phyloP scores from a whole-genome alignment of 306 rosid species.

The Benincasa hispida region DNA sequence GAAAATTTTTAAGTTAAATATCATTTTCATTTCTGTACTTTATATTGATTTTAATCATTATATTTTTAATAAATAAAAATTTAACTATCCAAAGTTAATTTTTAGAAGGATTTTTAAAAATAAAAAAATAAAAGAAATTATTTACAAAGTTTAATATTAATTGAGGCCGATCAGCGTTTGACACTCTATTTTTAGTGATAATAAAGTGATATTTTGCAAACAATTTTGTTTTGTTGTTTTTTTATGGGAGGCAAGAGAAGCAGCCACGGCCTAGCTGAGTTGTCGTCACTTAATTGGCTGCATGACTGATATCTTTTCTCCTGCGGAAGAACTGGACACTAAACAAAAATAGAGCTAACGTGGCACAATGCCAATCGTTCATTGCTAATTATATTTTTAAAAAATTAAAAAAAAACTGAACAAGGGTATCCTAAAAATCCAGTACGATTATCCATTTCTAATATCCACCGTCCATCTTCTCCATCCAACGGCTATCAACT shows the following conservation, averaged over 20 bases:
- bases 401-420: background rate
- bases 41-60: too few relatives aligned
- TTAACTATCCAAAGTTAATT: too few relatives aligned
- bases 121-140: too few relatives aligned
- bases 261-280: background rate
- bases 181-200: background rate
- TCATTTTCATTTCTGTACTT: too few relatives aligned
- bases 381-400: background rate
- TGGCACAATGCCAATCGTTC: conserved; percentile 30
- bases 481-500: conserved; percentile 32
- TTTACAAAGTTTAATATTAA: too few relatives aligned
- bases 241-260: background rate
- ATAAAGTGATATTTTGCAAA: background rate
- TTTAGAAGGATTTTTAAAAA: too few relatives aligned
- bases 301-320: conserved; percentile 6
- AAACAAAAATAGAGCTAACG: conserved; percentile 10
- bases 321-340: background rate
- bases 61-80: too few relatives aligned
- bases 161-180: too few relatives aligned
- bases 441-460: conserved; percentile 30
- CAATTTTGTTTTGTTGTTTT: background rate
- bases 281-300: background rate
- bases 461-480: conserved; percentile 18
- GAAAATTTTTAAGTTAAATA: too few relatives aligned
- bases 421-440: conserved; percentile 27